A percentile compares a stretch with the other conserved stretches of the same genome.
Evolutionary conservation across 257 asterid species (phyloP).

Genomic region (Paulownia fortunei): DNA sequence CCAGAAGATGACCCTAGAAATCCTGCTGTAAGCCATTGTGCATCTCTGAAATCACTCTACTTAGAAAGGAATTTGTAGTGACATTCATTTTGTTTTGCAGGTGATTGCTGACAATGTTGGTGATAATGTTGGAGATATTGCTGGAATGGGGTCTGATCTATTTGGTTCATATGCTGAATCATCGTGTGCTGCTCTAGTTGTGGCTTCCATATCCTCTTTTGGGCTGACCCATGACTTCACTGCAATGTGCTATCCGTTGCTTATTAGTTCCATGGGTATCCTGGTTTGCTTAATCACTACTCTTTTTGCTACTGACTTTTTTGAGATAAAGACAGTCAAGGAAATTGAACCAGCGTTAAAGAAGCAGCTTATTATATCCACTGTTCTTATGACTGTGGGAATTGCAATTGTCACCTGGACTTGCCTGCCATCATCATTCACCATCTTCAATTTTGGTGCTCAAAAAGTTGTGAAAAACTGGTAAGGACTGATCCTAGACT

Average conservation of each 20-base stretch:
- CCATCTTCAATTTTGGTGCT: conserved; percentile 80
- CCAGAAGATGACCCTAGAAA: conserved; percentile 76
- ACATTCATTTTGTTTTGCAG: conserved; percentile 45
- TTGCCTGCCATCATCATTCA: conserved; percentile 78
- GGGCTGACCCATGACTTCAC: conserved; percentile 76
- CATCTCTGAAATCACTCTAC: not conserved
- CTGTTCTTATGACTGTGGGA: conserved; percentile 83
- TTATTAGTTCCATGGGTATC: conserved; percentile 90
- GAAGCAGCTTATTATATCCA: conserved; percentile 84
- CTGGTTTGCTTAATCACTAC: conserved; percentile 86
- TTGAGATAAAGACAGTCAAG: conserved; percentile 62
- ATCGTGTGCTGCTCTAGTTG: conserved; percentile 78
- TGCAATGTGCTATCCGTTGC: conserved; percentile 82
- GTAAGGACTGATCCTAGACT: conserved; percentile 36
- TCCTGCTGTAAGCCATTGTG: conserved; percentile 56
- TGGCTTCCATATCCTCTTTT: conserved; percentile 72
- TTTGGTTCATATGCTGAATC: conserved; percentile 74
- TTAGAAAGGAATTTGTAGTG: not conserved
- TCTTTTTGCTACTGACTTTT: conserved; percentile 72
- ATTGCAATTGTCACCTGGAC: conserved; percentile 80
- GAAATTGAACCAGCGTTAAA: conserved; percentile 78
- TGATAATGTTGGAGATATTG: conserved; percentile 96
- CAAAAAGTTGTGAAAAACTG: conserved; percentile 81
- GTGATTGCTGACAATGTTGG: conserved; percentile 97
- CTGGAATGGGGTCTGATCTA: conserved; percentile 86